A percentile compares a stretch with the other conserved stretches of the same genome.
These are phyloP conservation scores for Trichosporon inkin DNA, from an alignment of 1,284 basidiomycete genomes.

Conservation along the genomic window DNA sequence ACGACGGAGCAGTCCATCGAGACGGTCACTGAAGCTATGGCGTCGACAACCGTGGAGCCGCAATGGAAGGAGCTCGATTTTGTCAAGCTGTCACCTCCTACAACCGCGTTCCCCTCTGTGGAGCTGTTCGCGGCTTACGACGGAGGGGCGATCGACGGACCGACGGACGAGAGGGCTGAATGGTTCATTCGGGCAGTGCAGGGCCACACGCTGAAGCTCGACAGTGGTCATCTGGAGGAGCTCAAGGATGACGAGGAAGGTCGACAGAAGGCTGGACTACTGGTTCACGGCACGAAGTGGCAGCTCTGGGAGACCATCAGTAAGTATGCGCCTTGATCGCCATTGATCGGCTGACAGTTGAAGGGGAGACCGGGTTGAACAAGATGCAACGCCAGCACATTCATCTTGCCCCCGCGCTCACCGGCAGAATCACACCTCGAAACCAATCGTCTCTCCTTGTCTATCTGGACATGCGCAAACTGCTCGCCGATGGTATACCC, in stretches of 20 bases:
- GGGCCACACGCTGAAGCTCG: conserved; percentile 80
- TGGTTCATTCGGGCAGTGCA: conserved; percentile 93
- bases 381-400: conserved; percentile 49
- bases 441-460: conserved; percentile 44
- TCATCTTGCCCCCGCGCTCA: conserved; percentile 46
- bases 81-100: conserved; percentile 22
- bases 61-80: conserved; percentile 33
- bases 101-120: not conserved
- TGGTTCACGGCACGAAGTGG: conserved; percentile 49
- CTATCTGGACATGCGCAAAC: conserved; percentile 41
- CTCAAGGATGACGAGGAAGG: conserved; percentile 39
- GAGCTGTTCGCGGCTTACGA: not conserved
- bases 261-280: conserved; percentile 29
- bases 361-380: conserved; percentile 33
- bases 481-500: conserved; percentile 37
- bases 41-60: not conserved
- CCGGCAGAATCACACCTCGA: conserved; percentile 32
- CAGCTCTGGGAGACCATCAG: conserved; percentile 46
- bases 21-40: not conserved
- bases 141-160: conserved; percentile 3
- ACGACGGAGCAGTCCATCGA: conserved; percentile 11
- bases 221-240: conserved; percentile 51
- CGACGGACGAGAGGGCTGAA: conserved; percentile 30
- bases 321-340: conserved; percentile 24
- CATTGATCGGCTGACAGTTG: not conserved